Evolutionary conservation across 2,329 filamentous ascomycete species (phyloP), one percentile per base, ranked within the genome.

Genomic region (Ilyonectria destructans): DNA sequence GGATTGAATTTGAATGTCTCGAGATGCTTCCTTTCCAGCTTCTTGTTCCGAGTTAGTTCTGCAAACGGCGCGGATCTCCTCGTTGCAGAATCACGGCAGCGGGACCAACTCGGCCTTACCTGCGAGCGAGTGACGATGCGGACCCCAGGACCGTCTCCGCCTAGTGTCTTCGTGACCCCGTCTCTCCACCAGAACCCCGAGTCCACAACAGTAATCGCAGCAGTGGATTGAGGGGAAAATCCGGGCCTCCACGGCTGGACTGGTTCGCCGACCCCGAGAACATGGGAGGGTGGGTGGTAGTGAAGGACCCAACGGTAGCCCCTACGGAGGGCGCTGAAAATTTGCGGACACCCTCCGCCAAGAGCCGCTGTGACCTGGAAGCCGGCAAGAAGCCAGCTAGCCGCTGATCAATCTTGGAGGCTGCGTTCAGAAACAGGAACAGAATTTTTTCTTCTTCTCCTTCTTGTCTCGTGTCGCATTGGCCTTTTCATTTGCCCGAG

Each of bases 251-350:
- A 26, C 35, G 19, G 49, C 43, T 56, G 40, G 51, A 51, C 51
- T 64, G 35, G 21, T 15, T 67, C 65, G 65, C 62, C 58, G 65
- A 64, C 65, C 40, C 65, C 65, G 65, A 64, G 49, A 60, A n/a
- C 12, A 21, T 37, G 43, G 31, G 8, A 43, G 19, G 37, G 31
- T 46, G 46, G 40, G 43, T 45, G 43, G 40, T 40, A 57, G 29
- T 10, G 51, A 21, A 52, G 31, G 54, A 58, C 45, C 48, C 29
- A 31, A 54, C 31, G n/a, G 49, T 19, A 35, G 29, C 49, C 29
- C 49, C 29, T 29, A 37, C 12, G 10, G 19, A 33, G 51, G 51
- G 17, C 49, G 49, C 29, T 33, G 49, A 54, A 62, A 55, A 62
- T 51, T 35, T 29, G 26, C 31, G 10, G 31, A 54, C 51, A 52